Evolutionary conservation across 371 early-diverging fungal species (phyloP).

Genomic region (Mortierella sp.): DNA sequence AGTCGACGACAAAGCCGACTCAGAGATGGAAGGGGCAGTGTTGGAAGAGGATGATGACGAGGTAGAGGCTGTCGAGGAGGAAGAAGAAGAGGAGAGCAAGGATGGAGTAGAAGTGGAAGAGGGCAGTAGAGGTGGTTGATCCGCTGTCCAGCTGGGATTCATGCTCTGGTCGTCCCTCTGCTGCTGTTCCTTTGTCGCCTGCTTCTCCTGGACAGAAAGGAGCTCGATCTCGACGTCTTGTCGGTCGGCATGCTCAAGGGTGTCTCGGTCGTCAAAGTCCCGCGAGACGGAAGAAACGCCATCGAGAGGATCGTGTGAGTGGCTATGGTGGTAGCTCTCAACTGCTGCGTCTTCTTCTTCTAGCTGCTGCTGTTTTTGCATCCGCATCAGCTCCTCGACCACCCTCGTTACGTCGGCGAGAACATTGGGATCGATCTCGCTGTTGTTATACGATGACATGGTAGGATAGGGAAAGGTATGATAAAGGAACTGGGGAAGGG

Average conservation of each 20-base stretch:
- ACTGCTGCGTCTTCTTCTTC: constrained; percentile 1
- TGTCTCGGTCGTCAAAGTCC: constrained; percentile 10
- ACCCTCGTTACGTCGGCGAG: constrained; percentile 50
- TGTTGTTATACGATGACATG: constrained; percentile 21
- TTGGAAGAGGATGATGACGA: constrained; percentile 2
- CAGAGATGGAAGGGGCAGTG: not conserved
- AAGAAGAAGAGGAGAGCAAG: constrained; percentile 1
- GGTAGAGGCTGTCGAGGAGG: constrained; percentile 6
- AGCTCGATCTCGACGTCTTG: constrained; percentile 10
- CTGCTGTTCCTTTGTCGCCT: not conserved
- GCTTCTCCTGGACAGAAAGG: constrained; percentile 11
- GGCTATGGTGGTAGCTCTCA: not conserved
- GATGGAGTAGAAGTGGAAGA: constrained; percentile 11
- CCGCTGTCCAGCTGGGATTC: constrained; percentile 2
- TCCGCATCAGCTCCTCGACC: constrained; percentile 42
- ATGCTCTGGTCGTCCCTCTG: not conserved
- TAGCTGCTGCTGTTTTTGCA: constrained; percentile 32
- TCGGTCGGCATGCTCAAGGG: constrained; percentile 14
- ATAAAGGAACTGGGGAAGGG: not conserved
- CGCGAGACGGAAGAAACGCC: constrained; percentile 22
- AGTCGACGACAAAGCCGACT: not conserved
- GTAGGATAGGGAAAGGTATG: not conserved
- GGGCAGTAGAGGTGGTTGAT: constrained; percentile 18
- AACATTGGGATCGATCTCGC: constrained; percentile 50
- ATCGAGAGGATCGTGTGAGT: constrained; percentile 14